A percentile compares a stretch with the other conserved stretches of the same genome.
phyloP scores from a whole-genome alignment of 352 stramenopile genomes.

The Globisporangium canariense region DNA sequence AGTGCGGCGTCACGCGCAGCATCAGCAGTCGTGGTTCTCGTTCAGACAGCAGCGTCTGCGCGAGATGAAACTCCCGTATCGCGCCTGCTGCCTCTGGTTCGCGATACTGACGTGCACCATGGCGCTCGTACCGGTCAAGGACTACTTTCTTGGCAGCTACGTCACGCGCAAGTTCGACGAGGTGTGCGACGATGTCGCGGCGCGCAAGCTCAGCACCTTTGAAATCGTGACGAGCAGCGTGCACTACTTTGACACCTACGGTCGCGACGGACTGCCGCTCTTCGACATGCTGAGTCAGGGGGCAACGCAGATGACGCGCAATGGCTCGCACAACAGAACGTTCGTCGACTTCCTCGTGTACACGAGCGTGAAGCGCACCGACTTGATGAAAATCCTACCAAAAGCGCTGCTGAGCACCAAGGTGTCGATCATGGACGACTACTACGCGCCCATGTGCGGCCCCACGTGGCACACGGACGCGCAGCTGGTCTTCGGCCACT shows the following conservation, averaged over 20 bases:
- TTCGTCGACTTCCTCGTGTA: slow-evolving; percentile 33
- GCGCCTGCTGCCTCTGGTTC: slow-evolving; percentile 23
- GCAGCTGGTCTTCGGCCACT: slow-evolving; percentile 37
- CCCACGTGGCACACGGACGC: slow-evolving; percentile 20
- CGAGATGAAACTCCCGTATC: slow-evolving; percentile 22
- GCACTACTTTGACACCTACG: slow-evolving; percentile 38
- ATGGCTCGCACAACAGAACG: slow-evolving; percentile 10
- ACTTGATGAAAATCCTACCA: slow-evolving; percentile 24
- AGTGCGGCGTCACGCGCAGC: background rate
- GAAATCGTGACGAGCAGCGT: slow-evolving; percentile 27
- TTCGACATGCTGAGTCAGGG: slow-evolving; percentile 14
- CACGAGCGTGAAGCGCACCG: slow-evolving; percentile 25
- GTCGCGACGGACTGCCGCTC: slow-evolving; percentile 21
- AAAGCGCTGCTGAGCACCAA: slow-evolving; percentile 15
- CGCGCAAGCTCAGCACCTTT: slow-evolving; percentile 28
- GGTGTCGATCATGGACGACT: slow-evolving; percentile 36
- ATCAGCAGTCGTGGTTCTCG: background rate
- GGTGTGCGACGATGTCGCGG: slow-evolving; percentile 31
- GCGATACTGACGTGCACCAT: slow-evolving; percentile 15
- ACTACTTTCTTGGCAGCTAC: slow-evolving; percentile 41
- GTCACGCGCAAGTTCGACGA: slow-evolving; percentile 38
- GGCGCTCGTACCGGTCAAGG: slow-evolving; percentile 30
- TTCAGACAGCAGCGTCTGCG: background rate
- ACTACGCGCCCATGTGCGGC: slow-evolving; percentile 33
- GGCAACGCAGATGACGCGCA: slow-evolving; percentile 10